Evolutionary conservation across 148 eudicot genomes (phyloP).

Genomic region (Linanthus parryae): DNA sequence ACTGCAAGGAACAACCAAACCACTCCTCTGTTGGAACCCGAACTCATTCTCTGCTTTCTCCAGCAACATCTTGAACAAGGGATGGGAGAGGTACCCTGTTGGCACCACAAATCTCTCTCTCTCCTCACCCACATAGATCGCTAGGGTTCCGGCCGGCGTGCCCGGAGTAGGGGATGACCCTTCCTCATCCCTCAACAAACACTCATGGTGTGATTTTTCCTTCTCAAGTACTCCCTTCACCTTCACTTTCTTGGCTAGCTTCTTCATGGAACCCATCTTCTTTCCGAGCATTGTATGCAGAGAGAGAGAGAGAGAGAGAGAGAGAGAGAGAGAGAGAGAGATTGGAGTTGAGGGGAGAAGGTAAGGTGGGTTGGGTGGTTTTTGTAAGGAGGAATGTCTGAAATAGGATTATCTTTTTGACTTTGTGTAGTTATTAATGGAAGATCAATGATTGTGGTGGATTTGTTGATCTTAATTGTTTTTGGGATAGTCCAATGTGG

Average conservation of each 20-base stretch:
- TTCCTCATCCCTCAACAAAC: constrained; percentile 22
- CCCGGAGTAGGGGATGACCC: constrained; percentile 3
- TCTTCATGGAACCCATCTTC: constrained; percentile 40
- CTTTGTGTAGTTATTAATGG: constrained; percentile 4
- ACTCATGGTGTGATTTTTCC: constrained; percentile 22
- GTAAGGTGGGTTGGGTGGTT: constrained; percentile 9
- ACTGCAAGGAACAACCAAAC: constrained; percentile 69
- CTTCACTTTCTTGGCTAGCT: constrained; percentile 40
- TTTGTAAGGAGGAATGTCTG: constrained; percentile 4
- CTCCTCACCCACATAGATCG: constrained; percentile 67
- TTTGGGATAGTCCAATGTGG: not conserved
- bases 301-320: constrained; percentile 3
- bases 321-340: not conserved
- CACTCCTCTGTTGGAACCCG: constrained; percentile 59
- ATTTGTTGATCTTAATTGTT: not conserved
- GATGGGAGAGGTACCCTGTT: constrained; percentile 64
- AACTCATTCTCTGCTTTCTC: constrained; percentile 76
- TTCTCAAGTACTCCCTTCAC: not conserved
- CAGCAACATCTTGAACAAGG: constrained; percentile 76
- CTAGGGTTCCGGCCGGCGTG: constrained; percentile 50
- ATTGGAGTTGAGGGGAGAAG: not conserved
- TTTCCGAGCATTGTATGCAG: constrained; percentile 41
- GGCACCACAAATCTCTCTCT: constrained; percentile 65
- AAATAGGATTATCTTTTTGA: constrained; percentile 8
- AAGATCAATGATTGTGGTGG: constrained; percentile 12